phyloP scores from a whole-genome alignment of 2,329 filamentous ascomycete species.

The Onygena corvina region DNA sequence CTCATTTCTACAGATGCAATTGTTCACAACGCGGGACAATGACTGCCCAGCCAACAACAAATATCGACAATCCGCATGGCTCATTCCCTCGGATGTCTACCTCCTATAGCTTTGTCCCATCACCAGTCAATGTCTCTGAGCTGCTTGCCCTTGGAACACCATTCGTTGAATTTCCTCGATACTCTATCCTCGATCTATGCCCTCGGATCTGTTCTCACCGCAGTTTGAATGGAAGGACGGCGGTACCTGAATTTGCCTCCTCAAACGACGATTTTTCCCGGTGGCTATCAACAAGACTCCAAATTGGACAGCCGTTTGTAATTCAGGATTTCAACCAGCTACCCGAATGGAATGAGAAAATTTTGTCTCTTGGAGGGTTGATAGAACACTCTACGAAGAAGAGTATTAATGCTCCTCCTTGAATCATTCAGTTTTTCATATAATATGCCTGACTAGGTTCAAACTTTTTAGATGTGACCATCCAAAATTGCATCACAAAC shows the following conservation, averaged over 20 bases:
- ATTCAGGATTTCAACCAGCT: conserved; percentile 25
- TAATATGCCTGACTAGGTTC: background rate
- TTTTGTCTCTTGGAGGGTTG: conserved; percentile 24
- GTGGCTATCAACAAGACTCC: conserved; percentile 24
- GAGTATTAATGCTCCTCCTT: conserved; percentile 16
- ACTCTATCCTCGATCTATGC: conserved; percentile 22
- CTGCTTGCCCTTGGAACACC: conserved; percentile 21
- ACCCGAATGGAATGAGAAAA: conserved; percentile 20
- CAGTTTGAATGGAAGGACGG: background rate
- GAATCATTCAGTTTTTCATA: conserved; percentile 1
- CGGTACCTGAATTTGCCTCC: background rate
- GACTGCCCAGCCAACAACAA: conserved; percentile 7
- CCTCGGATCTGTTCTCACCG: background rate
- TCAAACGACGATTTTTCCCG: conserved; percentile 12
- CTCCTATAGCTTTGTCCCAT: conserved; percentile 1
- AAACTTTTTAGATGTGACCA: conserved; percentile 20
- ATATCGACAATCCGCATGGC: background rate
- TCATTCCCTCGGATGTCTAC: background rate
- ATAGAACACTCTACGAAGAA: conserved; percentile 25
- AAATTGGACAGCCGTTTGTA: conserved; percentile 25
- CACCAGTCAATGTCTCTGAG: conserved; percentile 13
- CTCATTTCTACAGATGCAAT: background rate
- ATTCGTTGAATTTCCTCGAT: conserved; percentile 24
- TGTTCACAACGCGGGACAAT: conserved; percentile 4
- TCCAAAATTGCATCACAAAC: conserved; percentile 26